These are phyloP conservation scores for Cryptosporidium ryanae DNA, from an alignment of 169 alveolate species.

Conservation along the genomic window DNA sequence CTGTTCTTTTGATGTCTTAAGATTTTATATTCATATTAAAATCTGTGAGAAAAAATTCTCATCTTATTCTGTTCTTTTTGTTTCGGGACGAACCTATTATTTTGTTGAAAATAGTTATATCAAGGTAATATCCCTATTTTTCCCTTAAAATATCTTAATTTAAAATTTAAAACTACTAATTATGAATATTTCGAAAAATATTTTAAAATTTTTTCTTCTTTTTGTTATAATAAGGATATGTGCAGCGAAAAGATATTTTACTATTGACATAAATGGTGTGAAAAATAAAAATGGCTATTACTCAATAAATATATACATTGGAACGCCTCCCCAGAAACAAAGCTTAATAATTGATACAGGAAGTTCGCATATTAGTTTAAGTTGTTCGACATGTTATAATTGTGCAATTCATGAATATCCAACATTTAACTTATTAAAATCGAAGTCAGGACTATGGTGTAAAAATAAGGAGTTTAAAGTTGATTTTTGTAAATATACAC, in stretches of 20 bases:
- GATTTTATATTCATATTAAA: too few relatives aligned
- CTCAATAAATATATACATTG: conserved; percentile 20
- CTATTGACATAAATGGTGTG: conserved; percentile 3
- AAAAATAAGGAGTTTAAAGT: conserved; percentile 2
- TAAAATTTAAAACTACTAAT: too few relatives aligned
- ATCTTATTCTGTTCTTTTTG: not conserved
- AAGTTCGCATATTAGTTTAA: conserved; percentile 78
- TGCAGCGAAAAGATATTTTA: not conserved
- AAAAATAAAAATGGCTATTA: conserved; percentile 30
- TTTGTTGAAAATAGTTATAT: not conserved
- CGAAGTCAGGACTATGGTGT: conserved; percentile 69
- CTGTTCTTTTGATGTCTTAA: too few relatives aligned
- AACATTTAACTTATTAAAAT: conserved; percentile 75
- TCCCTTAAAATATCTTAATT: not conserved
- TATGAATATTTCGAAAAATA: not conserved
- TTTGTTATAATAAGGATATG: not conserved
- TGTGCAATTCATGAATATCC: conserved; percentile 79
- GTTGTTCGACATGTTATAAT: conserved; percentile 78
- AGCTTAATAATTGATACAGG: conserved; percentile 81
- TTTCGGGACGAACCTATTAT: not conserved
- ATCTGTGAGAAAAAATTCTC: too few relatives aligned
- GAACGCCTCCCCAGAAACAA: conserved; percentile 78
- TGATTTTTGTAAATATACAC: conserved; percentile 76
- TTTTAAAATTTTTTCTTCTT: not conserved
- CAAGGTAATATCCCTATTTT: not conserved